Evolutionary conservation across 2,329 filamentous ascomycete genomes (phyloP).

Genomic region (Shiraia sp.): DNA sequence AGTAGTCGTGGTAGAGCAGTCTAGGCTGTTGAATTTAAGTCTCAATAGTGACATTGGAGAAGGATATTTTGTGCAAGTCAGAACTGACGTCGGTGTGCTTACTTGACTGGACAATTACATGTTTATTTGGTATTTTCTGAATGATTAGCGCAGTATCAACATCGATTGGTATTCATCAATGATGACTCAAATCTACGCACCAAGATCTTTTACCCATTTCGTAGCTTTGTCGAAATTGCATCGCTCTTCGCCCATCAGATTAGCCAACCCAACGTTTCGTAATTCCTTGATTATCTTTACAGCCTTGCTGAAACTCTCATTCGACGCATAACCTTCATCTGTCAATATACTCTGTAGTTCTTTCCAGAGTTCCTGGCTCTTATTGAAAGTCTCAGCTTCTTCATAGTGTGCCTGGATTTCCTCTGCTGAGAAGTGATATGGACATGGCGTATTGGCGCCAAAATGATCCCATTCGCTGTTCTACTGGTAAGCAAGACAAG

Average conservation of each 20-base stretch:
- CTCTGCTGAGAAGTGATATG: constrained; percentile 29
- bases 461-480: constrained; percentile 28
- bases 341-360: constrained; percentile 22
- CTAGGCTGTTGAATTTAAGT: no score
- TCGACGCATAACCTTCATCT: constrained; percentile 28
- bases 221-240: constrained; percentile 18
- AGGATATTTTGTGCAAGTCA: no score
- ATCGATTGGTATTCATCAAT: no score
- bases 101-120: no score
- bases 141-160: no score
- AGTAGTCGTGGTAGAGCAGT: no score
- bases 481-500: constrained; percentile 10
- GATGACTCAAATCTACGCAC: no score
- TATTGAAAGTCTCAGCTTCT: constrained; percentile 25
- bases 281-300: constrained; percentile 20
- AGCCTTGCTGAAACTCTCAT: constrained; percentile 21
- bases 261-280: constrained; percentile 13
- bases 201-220: constrained; percentile 15
- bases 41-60: no score
- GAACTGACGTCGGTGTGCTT: no score
- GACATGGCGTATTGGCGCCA: constrained; percentile 23
- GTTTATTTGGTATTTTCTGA: no score
- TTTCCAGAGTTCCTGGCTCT: constrained; percentile 30
- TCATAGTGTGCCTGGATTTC: constrained; percentile 25
- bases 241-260: constrained; percentile 14